Base-by-base conservation (phyloP, 2,329 filamentous ascomycete species). In the Penicillium sclerotiorum region DNA sequence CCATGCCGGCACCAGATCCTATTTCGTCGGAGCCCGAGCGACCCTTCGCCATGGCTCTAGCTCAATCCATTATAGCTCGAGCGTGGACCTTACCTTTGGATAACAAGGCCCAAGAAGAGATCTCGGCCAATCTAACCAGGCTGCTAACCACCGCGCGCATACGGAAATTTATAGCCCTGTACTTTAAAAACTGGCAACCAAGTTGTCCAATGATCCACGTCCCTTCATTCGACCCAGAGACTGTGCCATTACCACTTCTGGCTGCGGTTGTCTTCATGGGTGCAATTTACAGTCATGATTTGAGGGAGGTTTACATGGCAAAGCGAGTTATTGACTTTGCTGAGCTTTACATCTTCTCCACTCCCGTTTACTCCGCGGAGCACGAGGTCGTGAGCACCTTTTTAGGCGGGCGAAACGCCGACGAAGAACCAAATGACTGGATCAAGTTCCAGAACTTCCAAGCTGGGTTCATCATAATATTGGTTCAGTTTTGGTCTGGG, bases 171-270 rank as follows among this genome's bases (percentile, higher is more conserved):
- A 57, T 74, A 4, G 58, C 61, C 1, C 59, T 75, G 3, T 78
- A 76, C 46, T 77, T 77, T 48, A 68, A 69, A 30, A 71, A 70
- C 49, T 77, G 75, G 69, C 74, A 78, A 27, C 68, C 68, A 2
- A 75, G 73, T 47, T 74, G 70, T 47, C 60, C 73, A 1, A 71
- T 78, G 22, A 57, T 78, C 4, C 74, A 78, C 53, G 53, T 59
- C 8, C 67, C 72, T 5, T 69, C 73, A 0, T 77, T 78, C 45
- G 64, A 73, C 47, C 62, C 70, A 2, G 66, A 73, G 12, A 63
- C 62, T 1, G 65, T 66, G 3, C 60, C 72, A 2, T 52, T 71
- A 23, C 64, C 70, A 1, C 58, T 79, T 5, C 60, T 79, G 4
- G 64, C 73, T 1, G 64, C 70, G 1, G 59, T 78, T 5, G 60